Conservation (phyloP, 495 filamentous ascomycete species). For the Aspergillus campestris region DNA sequence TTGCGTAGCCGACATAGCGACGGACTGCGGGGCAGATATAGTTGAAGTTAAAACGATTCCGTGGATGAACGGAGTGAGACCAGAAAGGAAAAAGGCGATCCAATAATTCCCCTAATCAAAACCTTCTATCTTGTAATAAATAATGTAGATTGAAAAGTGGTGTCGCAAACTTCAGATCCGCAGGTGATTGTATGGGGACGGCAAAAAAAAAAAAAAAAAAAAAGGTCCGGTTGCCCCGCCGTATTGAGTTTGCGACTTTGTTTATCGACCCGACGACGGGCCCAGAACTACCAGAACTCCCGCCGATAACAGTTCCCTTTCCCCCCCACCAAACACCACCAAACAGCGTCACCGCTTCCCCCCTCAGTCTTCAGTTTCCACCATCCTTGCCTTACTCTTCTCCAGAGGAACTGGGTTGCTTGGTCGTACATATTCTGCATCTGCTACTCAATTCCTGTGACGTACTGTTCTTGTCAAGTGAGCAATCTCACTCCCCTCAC, state of each 20-base stretch:
- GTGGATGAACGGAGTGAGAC: not conserved
- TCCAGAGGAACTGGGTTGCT: no score
- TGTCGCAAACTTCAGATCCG: not conserved
- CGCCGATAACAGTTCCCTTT: not conserved
- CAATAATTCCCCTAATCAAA: not conserved
- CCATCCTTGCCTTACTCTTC: not conserved
- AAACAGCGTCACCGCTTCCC: constrained; percentile 17
- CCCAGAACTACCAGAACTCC: constrained; percentile 13
- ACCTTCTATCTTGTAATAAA: no score
- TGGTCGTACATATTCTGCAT: no score
- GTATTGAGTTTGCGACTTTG: constrained; percentile 16
- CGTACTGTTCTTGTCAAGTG: not conserved
- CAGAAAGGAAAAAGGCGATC: not conserved
- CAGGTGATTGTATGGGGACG: not conserved
- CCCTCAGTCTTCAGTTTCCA: constrained; percentile 1
- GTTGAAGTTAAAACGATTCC: constrained; percentile 1
- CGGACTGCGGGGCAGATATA: constrained; percentile 6
- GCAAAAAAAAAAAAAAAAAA: constrained; percentile 7
- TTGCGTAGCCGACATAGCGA: constrained; percentile 24
- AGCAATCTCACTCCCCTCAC: not conserved
- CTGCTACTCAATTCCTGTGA: no score
- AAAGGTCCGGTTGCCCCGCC: constrained; percentile 31
- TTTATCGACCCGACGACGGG: constrained; percentile 21
- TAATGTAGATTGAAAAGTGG: no score
- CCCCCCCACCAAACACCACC: constrained; percentile 11